Conservation (phyloP, 129 eudicot genomes). For the Calendula officinalis region DNA sequence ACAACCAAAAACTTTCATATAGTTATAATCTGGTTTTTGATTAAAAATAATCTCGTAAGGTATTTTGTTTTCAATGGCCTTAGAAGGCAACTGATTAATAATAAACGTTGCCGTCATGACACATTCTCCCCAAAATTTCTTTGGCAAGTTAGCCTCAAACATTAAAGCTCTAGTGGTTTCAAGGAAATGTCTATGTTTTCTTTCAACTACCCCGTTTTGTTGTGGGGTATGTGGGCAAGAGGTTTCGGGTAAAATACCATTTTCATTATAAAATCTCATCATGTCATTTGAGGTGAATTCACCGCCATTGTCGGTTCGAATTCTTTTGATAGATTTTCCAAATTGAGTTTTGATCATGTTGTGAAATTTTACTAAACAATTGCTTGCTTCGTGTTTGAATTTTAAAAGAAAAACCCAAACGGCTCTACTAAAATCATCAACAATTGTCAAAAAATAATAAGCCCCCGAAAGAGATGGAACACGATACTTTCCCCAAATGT, state of each 20-base stretch:
- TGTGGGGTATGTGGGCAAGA: neutral
- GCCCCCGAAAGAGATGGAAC: neutral
- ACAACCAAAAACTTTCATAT: too few relatives aligned
- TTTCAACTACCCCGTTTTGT: too few relatives aligned
- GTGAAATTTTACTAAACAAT: neutral
- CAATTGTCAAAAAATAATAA: neutral
- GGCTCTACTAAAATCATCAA: neutral
- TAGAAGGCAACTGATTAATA: too few relatives aligned
- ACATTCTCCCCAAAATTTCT: too few relatives aligned
- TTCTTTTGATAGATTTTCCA: neutral
- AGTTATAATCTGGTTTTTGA: neutral
- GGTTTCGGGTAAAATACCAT: neutral
- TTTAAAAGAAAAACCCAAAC: neutral
- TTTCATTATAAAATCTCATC: neutral
- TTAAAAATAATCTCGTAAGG: neutral
- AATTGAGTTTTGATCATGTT: neutral
- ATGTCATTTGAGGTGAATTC: neutral
- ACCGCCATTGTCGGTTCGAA: neutral
- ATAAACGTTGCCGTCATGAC: neutral
- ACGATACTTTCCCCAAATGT: too few relatives aligned
- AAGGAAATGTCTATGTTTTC: too few relatives aligned
- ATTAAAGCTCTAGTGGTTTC: too few relatives aligned
- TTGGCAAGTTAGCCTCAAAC: too few relatives aligned
- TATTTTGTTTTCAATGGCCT: neutral
- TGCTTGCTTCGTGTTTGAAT: constrained; percentile 7